Base-by-base conservation (phyloP, 345 rosid species). In the Jatropha curcas region DNA sequence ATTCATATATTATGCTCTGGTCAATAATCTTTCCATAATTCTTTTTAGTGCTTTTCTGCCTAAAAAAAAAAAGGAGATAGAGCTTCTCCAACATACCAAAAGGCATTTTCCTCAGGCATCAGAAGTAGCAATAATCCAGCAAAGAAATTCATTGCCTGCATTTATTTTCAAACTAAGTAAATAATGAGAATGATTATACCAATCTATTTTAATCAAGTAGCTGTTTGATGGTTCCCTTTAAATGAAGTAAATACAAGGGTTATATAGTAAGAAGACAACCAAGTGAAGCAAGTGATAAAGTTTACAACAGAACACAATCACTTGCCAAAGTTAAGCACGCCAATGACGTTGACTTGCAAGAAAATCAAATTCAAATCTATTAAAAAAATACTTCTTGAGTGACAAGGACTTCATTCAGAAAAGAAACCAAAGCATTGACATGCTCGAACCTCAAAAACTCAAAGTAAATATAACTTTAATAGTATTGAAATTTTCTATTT, bases 71-170 rank as follows among this genome's bases (percentile, higher is more conserved):
- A 70, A 69, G 45, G 61, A 71, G 28, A 66, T 58, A 56, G 56
- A n/a, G 67, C 76, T 72, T 75, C 79, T 59, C 56, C 68, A 80
- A 86, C 86, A 65, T 92, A 95, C 99, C 99, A 95, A 84, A 95
- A 95, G 59, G 99, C 99, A 83, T 95, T 90, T 81, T 95, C 99
- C 80, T 95, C 99, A 7, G 99, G 98, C 98, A 95, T 95, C 86
- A 95, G 72, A 58, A 95, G 96, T 79, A 95, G 90, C 81, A 95
- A 86, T 61, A 92, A 60, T 37, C 99, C 99, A 82, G 98, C 99
- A 82, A 95, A 90, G 84, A 89, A 95, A 82, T 95, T 95, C 99
- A 95, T 95, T 68, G 92, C 99, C 99, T 94, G 92, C 89, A 87
- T 46, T 70, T 69, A 33, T 79, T 82, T 59, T 31, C 51, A 48